Conservation (phyloP, 176 grass and related monocot genomes). For the Avena insularis region DNA sequence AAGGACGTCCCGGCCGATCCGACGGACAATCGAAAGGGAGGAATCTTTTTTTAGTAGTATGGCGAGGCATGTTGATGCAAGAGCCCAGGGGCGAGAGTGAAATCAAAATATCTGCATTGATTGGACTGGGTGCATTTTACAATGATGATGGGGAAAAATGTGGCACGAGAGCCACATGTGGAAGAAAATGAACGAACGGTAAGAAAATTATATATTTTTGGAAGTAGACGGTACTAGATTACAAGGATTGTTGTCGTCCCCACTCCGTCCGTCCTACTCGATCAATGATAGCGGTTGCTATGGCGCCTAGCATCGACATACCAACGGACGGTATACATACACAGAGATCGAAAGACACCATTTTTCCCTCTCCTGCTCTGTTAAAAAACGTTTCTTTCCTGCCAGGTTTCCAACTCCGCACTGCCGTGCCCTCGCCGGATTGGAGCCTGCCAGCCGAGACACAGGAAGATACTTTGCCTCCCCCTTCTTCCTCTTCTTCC, state of each 20-base stretch:
- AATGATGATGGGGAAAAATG: not conserved
- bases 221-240: not conserved
- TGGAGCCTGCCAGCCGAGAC: not conserved
- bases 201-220: too few relatives aligned
- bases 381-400: slow-evolving; percentile 6
- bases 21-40: too few relatives aligned
- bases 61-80: too few relatives aligned
- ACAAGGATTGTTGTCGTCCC: not conserved
- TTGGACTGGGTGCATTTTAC: not conserved
- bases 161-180: not conserved
- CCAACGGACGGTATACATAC: not conserved
- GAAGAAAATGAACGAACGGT: not conserved
- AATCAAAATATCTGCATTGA: not conserved
- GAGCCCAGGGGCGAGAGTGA: not conserved
- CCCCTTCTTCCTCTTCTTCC: not conserved
- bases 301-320: not conserved
- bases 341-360: not conserved
- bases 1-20: too few relatives aligned
- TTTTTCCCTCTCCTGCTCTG: not conserved
- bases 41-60: too few relatives aligned
- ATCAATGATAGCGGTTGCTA: not conserved
- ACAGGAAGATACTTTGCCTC: not conserved
- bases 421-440: not conserved
- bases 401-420: not conserved
- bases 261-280: not conserved